A percentile compares a stretch with the other conserved stretches of the same genome.
These are phyloP conservation scores for Sugiyamaella chiloensis DNA, from an alignment of 805 yeast genomes.

Conservation along the genomic window DNA sequence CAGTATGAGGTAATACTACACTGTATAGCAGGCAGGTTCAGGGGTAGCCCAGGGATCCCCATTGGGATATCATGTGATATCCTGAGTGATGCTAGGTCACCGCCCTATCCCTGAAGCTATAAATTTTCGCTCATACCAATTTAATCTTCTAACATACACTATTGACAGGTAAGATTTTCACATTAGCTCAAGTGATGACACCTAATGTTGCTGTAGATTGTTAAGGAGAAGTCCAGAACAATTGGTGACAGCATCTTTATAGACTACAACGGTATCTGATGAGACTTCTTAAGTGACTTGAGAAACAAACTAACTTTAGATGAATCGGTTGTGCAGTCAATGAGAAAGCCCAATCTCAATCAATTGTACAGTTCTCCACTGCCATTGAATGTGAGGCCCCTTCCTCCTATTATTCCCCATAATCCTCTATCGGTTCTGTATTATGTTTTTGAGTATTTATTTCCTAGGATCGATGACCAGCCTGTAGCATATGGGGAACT, in stretches of 20 bases:
- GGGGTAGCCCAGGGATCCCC: too few species aligned
- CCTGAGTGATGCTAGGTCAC: too few species aligned
- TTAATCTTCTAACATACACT: too few species aligned
- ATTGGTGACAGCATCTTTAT: conserved; percentile 43
- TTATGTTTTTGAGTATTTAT: conserved; percentile 36
- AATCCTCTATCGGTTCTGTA: conserved; percentile 65
- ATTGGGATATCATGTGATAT: too few species aligned
- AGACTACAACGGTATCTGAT: conserved; percentile 98
- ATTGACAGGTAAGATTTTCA: too few species aligned
- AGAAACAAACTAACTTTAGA: neutral
- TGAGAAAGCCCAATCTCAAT: conserved; percentile 23
- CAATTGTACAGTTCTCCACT: conserved; percentile 48
- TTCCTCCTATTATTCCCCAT: conserved; percentile 57
- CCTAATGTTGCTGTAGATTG: conserved; percentile 16
- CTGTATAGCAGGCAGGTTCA: too few species aligned
- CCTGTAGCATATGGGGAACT: neutral
- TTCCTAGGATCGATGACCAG: conserved; percentile 18
- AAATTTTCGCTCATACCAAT: neutral
- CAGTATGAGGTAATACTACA: too few species aligned
- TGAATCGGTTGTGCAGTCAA: neutral
- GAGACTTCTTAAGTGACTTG: too few species aligned
- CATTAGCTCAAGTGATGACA: conserved; percentile 15
- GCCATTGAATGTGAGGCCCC: conserved; percentile 49
- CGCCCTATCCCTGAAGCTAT: neutral
- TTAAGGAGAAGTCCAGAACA: conserved; percentile 19